Percentiles rank a stretch among this genome's conserved stretches.
phyloP scores from a whole-genome alignment of 2,329 filamentous ascomycete species.

The Monilinia polystroma region DNA sequence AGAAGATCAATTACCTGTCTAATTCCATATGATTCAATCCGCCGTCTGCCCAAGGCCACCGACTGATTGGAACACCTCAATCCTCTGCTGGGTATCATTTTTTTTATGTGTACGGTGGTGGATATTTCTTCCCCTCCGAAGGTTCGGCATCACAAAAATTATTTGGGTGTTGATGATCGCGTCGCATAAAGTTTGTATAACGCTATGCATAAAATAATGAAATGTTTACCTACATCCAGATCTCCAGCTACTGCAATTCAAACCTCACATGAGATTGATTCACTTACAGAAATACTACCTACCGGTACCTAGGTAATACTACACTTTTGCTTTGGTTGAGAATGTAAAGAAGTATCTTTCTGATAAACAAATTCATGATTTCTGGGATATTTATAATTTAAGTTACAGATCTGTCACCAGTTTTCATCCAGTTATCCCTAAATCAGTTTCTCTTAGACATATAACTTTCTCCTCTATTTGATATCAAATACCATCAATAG shows the following conservation, averaged over 20 bases:
- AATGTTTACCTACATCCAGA: background rate
- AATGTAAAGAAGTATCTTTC: too few relatives aligned
- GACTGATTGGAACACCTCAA: slow-evolving; percentile 49
- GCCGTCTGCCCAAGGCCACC: slow-evolving; percentile 41
- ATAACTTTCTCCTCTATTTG: background rate
- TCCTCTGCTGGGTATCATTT: slow-evolving; percentile 57
- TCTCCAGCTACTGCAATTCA: too few relatives aligned
- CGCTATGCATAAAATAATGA: background rate
- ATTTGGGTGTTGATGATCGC: slow-evolving; percentile 12
- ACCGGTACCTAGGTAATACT: too few relatives aligned
- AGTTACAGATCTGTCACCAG: background rate
- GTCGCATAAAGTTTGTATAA: slow-evolving; percentile 9
- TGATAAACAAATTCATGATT: background rate
- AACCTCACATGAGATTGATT: too few relatives aligned
- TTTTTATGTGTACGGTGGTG: slow-evolving; percentile 28
- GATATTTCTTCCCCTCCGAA: slow-evolving; percentile 7
- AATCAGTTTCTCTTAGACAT: background rate
- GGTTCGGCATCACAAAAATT: slow-evolving; percentile 33
- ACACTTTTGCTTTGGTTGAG: too few relatives aligned
- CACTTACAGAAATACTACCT: too few relatives aligned
- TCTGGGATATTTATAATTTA: background rate
- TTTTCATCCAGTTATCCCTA: background rate
- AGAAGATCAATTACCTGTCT: slow-evolving; percentile 34
- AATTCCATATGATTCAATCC: slow-evolving; percentile 43
- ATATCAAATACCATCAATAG: background rate